Evolutionary conservation across 306 rosid species (phyloP), one percentile per base, ranked within the genome.

Genomic region (Adenanthera pavonina): DNA sequence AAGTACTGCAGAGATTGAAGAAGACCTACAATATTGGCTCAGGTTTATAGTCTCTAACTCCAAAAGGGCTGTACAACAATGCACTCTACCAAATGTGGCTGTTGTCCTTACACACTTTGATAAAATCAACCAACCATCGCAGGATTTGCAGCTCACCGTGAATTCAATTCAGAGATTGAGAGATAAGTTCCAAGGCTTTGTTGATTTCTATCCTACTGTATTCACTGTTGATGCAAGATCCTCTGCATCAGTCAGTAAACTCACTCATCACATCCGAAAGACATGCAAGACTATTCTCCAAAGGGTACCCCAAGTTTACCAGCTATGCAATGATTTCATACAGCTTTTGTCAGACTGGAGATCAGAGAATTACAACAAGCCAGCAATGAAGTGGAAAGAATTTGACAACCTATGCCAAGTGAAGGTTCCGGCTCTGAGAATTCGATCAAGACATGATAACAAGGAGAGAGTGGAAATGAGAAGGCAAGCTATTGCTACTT

Each of bases 301-400:
- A 79, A 87, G 98, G 81, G 99, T 91, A 19, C 99, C 99, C 0
- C 90, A 88, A 68, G 86, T 96, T 80, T 93, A 96, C 84, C 97
- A 93, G 87, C 96, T 93, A 8, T 96, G 99, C 85, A 91, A 96
- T 77, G 97, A 93, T 77, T 85, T 96, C 25, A 89, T 88, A 75
- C 92, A 91, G 79, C 87, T 88, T 71, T 75, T 96, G 80, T 88
- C 94, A 72, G 94, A 93, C 34, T 96, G 99, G 99, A 92, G 98
- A 86, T 85, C 92, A 2, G 92, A 89, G 89, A 96, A 96, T 83
- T 86, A 87, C 90, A 91, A 96, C 91, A 96, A 91, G 87, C 97
- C 98, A 35, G 98, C 92, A 19, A 93, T 96, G 97, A 91, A 83
- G 80, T 96, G 97, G 99, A 92, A 89, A 79, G 98, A 96, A 84